Conservation (phyloP, 441 rosid species). For the Populus hybrid region DNA sequence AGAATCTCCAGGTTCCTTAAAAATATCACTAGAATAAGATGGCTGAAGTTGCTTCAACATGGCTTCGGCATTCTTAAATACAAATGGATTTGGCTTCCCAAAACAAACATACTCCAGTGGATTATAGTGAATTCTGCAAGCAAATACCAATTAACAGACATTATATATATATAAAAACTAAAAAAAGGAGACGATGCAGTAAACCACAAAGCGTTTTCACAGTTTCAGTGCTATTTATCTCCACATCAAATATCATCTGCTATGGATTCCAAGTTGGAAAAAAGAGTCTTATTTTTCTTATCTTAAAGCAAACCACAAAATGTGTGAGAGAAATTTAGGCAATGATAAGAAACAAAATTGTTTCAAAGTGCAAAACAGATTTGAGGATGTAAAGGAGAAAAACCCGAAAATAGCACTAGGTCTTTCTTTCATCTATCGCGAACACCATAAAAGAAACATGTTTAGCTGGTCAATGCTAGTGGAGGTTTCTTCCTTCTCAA, state of each 20-base stretch:
- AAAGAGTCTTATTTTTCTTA: too few relatives aligned
- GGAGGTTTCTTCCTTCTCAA: neutral
- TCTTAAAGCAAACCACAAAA: too few relatives aligned
- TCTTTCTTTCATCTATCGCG: too few relatives aligned
- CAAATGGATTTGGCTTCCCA: constrained; percentile 61
- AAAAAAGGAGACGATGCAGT: neutral
- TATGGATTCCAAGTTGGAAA: too few relatives aligned
- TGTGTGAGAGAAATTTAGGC: too few relatives aligned
- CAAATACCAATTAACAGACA: neutral
- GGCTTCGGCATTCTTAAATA: constrained; percentile 46
- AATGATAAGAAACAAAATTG: too few relatives aligned
- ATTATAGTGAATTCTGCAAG: constrained; percentile 43
- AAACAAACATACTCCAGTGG: constrained; percentile 37
- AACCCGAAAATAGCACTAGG: neutral
- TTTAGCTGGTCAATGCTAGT: neutral
- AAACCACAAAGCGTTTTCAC: neutral
- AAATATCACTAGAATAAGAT: neutral
- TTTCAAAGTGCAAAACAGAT: too few relatives aligned
- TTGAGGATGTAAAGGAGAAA: too few relatives aligned
- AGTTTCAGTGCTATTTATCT: neutral
- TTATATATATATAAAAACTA: neutral
- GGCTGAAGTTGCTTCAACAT: constrained; percentile 30
- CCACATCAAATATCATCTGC: too few relatives aligned
- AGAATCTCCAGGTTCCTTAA: constrained; percentile 8
- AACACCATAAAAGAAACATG: neutral